Percentiles rank a stretch among this genome's conserved stretches.
phyloP scores from a whole-genome alignment of 208 protist genomes.

The Trypanosoma platydactyli region DNA sequence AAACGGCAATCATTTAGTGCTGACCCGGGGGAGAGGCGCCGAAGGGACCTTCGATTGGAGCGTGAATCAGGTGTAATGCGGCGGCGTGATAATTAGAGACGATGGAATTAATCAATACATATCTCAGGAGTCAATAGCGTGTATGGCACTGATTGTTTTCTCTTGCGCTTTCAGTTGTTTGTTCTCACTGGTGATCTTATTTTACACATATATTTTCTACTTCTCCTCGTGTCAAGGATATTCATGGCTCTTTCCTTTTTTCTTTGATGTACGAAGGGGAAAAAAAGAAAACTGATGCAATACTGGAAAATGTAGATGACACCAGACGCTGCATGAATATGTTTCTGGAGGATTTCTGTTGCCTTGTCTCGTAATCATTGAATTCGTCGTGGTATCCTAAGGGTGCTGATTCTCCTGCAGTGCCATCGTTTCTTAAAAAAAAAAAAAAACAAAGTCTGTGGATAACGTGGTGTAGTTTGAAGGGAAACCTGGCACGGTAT shows the following conservation, averaged over 20 bases:
- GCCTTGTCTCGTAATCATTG: conserved; percentile 12
- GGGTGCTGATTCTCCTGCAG: not conserved
- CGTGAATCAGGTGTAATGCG: conserved; percentile 24
- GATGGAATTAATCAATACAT: not conserved
- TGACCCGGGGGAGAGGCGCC: conserved; percentile 59
- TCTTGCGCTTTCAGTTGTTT: not conserved
- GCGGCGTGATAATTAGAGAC: conserved; percentile 10
- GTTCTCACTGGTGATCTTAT: not conserved
- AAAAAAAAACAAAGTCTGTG: no score
- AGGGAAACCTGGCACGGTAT: not conserved
- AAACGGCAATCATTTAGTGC: conserved; percentile 72
- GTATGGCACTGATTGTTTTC: not conserved
- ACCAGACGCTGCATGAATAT: not conserved
- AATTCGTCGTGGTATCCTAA: not conserved
- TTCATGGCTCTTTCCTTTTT: not conserved
- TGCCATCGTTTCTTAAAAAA: not conserved
- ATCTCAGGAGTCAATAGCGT: not conserved
- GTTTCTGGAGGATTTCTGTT: conserved; percentile 13
- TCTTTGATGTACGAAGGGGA: not conserved
- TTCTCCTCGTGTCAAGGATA: no score
- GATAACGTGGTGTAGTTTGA: not conserved
- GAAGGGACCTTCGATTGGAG: conserved; percentile 46
- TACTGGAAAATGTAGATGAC: not conserved
- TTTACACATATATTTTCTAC: no score
- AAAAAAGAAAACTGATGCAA: not conserved